A percentile compares a stretch with the other conserved stretches of the same genome.
phyloP scores from a whole-genome alignment of 768 basidiomycete genomes.

The Russula emetica region DNA sequence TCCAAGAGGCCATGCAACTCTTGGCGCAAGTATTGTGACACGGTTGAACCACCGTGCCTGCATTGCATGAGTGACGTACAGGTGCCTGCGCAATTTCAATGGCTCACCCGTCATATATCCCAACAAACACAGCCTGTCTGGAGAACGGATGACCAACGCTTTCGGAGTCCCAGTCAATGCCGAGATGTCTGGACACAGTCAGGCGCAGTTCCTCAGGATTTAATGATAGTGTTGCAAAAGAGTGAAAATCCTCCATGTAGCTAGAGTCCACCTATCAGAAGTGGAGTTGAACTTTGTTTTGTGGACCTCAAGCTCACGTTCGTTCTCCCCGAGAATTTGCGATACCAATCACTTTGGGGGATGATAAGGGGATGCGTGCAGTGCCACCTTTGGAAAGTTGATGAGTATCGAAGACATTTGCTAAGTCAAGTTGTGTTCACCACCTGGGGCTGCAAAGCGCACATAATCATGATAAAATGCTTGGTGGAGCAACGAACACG shows the following conservation, averaged over 20 bases:
- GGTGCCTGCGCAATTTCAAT: not conserved
- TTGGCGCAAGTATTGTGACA: constrained; percentile 79
- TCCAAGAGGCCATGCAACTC: constrained; percentile 85
- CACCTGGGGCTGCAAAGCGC: constrained; percentile 47
- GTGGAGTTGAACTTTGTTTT: not conserved
- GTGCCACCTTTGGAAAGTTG: constrained; percentile 45
- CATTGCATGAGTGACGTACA: constrained; percentile 7
- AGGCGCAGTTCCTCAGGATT: constrained; percentile 67
- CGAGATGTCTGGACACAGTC: constrained; percentile 57
- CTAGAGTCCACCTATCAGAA: constrained; percentile 39
- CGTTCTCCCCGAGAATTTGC: constrained; percentile 73
- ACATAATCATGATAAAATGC: constrained; percentile 66
- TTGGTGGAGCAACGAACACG: not conserved
- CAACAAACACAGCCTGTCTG: constrained; percentile 77
- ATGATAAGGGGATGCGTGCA: constrained; percentile 64
- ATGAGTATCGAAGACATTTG: constrained; percentile 15
- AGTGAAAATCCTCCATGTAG: constrained; percentile 86
- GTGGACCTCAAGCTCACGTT: constrained; percentile 41
- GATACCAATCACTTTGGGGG: constrained; percentile 74
- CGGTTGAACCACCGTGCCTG: constrained; percentile 89
- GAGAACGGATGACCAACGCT: constrained; percentile 51
- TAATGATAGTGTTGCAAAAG: constrained; percentile 70
- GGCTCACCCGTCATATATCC: constrained; percentile 85
- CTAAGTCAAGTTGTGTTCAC: not conserved
- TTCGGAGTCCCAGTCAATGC: constrained; percentile 69